phyloP scores from a whole-genome alignment of 768 basidiomycete species.

The Mycena latifolia region DNA sequence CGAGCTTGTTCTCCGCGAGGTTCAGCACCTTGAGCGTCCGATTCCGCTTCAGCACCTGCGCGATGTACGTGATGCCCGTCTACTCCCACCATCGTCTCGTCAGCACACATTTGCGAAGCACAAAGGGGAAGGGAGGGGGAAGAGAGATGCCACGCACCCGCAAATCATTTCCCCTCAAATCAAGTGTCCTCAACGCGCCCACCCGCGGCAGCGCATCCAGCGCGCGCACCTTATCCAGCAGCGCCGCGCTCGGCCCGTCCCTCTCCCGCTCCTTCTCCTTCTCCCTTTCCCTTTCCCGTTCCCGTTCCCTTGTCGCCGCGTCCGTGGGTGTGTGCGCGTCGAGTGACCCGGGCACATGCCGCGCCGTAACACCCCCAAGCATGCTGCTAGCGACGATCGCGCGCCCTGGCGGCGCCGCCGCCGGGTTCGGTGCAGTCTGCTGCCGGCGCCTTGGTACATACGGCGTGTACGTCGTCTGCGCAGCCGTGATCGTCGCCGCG shows the following conservation, averaged over 20 bases:
- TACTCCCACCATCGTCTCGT: conserved; percentile 32
- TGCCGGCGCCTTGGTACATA: conserved; percentile 80
- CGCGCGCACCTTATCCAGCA: conserved; percentile 91
- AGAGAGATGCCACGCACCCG: conserved; percentile 63
- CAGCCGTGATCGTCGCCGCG: conserved; percentile 60
- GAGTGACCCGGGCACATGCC: conserved; percentile 49
- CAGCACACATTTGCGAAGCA: neutral
- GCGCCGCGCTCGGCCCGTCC: conserved; percentile 75
- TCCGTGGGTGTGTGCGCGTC: neutral
- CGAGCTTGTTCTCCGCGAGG: conserved; percentile 94
- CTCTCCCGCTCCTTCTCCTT: conserved; percentile 44
- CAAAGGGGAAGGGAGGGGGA: conserved; percentile 29
- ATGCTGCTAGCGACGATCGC: conserved; percentile 79
- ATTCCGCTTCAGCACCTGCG: conserved; percentile 97
- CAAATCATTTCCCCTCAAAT: conserved; percentile 93
- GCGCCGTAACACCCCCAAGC: conserved; percentile 64
- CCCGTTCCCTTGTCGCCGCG: neutral
- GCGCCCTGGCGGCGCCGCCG: conserved; percentile 62
- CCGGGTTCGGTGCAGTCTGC: conserved; percentile 55
- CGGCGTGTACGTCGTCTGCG: conserved; percentile 86
- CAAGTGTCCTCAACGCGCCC: conserved; percentile 89
- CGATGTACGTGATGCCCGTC: conserved; percentile 88
- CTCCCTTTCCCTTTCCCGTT: neutral
- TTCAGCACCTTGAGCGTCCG: conserved; percentile 95
- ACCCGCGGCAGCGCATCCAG: conserved; percentile 88